A percentile compares a stretch with the other conserved stretches of the same genome.
These are phyloP conservation scores for Blastomyces percursus DNA, from an alignment of 2,329 filamentous ascomycete species.

Conservation along the genomic window DNA sequence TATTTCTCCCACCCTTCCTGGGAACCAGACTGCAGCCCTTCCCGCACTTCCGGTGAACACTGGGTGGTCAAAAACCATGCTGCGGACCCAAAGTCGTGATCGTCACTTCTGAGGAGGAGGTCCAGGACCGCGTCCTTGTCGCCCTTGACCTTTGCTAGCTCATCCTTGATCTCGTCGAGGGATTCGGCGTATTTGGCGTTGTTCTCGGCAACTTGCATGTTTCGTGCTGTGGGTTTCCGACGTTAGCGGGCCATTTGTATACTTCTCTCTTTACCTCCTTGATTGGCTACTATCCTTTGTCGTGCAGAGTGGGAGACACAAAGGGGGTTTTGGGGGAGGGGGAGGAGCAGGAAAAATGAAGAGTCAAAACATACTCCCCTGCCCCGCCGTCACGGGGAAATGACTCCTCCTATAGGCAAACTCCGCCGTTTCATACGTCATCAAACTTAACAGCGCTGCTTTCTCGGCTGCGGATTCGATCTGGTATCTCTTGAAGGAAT, in stretches of 20 bases:
- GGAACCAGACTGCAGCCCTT: slow-evolving; percentile 37
- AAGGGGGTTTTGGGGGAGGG: background rate
- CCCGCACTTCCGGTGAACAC: slow-evolving; percentile 38
- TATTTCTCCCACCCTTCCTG: slow-evolving; percentile 44
- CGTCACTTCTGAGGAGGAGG: slow-evolving; percentile 39
- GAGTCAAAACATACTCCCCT: slow-evolving; percentile 13
- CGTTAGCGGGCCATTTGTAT: background rate
- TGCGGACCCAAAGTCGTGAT: slow-evolving; percentile 47
- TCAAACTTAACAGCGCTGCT: slow-evolving; percentile 59
- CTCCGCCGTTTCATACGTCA: slow-evolving; percentile 58
- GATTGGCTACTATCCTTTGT: background rate
- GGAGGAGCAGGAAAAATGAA: background rate
- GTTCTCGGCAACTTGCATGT: slow-evolving; percentile 51
- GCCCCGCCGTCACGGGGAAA: slow-evolving; percentile 47
- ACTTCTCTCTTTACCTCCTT: background rate
- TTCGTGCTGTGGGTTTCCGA: slow-evolving; percentile 38
- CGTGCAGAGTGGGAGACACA: background rate
- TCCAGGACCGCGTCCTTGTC: slow-evolving; percentile 37
- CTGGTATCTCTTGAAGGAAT: slow-evolving; percentile 47
- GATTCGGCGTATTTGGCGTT: slow-evolving; percentile 46
- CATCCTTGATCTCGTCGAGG: slow-evolving; percentile 33
- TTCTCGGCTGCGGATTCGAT: slow-evolving; percentile 48
- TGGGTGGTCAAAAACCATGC: slow-evolving; percentile 51
- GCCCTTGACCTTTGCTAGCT: slow-evolving; percentile 25
- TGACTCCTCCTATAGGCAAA: slow-evolving; percentile 64